Evolutionary conservation across 2,329 filamentous ascomycete species (phyloP).

Genomic region (Cladosporium phlei): DNA sequence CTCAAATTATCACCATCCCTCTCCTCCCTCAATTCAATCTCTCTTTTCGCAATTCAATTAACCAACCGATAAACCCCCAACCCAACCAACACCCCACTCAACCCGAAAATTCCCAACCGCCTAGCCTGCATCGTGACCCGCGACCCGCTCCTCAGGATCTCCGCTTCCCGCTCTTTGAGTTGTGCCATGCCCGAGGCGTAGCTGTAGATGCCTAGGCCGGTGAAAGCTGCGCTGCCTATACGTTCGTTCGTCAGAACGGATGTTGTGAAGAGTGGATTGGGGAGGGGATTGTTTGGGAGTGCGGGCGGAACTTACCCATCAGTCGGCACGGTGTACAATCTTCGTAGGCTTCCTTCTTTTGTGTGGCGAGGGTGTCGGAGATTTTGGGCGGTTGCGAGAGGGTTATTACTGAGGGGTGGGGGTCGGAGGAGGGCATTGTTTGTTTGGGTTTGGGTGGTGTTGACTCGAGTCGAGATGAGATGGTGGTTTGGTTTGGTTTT

Average conservation of each 20-base stretch:
- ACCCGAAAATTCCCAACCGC: conserved; percentile 37
- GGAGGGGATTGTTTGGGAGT: no score
- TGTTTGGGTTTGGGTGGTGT: no score
- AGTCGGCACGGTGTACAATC: conserved; percentile 17
- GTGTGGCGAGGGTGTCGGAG: conserved; percentile 11
- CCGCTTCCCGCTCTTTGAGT: conserved; percentile 36
- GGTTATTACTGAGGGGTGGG: conserved; percentile 1
- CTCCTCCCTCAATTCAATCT: no score
- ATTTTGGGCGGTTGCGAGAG: conserved; percentile 9
- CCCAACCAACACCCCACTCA: conserved; percentile 38
- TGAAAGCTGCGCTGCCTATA: conserved; percentile 41
- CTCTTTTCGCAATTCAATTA: no score
- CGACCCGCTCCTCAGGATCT: conserved; percentile 38
- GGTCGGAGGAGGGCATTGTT: conserved; percentile 2
- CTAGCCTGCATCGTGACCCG: conserved; percentile 40
- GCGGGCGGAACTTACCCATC: conserved; percentile 8
- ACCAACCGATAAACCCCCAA: conserved; percentile 41
- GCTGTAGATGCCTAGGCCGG: conserved; percentile 44
- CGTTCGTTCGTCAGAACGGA: neutral
- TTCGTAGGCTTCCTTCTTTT: conserved; percentile 14
- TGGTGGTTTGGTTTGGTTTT: neutral
- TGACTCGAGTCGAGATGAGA: neutral
- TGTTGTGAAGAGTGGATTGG: neutral
- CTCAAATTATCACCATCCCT: no score
- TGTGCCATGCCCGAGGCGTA: conserved; percentile 44